These are phyloP conservation scores for Globisporangium cylindrosporum DNA, from an alignment of 352 stramenopile species.

Conservation along the genomic window DNA sequence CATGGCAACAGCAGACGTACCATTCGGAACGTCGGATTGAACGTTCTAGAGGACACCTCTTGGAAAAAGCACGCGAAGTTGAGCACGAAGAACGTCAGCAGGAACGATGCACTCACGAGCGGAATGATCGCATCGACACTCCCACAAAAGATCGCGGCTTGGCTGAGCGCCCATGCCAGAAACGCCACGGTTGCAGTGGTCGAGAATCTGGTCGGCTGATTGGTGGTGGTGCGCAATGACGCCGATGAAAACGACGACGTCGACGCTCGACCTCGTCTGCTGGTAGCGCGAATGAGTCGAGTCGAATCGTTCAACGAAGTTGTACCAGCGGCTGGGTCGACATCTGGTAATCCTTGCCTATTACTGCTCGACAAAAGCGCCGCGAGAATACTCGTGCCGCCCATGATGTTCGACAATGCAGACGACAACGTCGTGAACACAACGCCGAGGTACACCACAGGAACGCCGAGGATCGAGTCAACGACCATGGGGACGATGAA, in stretches of 20 bases:
- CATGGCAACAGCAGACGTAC: constrained; percentile 20
- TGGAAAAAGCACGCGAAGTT: constrained; percentile 61
- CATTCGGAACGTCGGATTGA: constrained; percentile 40
- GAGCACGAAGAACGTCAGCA: constrained; percentile 45
- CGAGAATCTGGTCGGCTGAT: background rate
- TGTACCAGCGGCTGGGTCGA: background rate
- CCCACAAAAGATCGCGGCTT: constrained; percentile 34
- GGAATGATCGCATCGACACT: constrained; percentile 41
- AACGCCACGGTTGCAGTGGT: background rate
- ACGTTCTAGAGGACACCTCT: constrained; percentile 37
- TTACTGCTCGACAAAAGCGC: constrained; percentile 5
- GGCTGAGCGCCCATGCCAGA: constrained; percentile 30
- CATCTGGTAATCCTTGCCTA: background rate
- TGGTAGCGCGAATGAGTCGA: background rate
- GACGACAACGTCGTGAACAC: constrained; percentile 41
- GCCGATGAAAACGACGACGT: background rate
- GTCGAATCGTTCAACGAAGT: background rate
- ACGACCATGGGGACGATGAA: constrained; percentile 44
- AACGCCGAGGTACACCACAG: constrained; percentile 42
- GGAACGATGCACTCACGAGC: constrained; percentile 37
- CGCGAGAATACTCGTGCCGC: constrained; percentile 21
- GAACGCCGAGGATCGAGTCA: constrained; percentile 41
- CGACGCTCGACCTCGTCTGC: background rate
- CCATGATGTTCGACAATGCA: constrained; percentile 46
- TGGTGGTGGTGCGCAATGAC: background rate